Evolutionary conservation across 192 early-diverging fungal species (phyloP), one percentile per base, ranked within the genome.

Genomic region (Podila clonocystis): DNA sequence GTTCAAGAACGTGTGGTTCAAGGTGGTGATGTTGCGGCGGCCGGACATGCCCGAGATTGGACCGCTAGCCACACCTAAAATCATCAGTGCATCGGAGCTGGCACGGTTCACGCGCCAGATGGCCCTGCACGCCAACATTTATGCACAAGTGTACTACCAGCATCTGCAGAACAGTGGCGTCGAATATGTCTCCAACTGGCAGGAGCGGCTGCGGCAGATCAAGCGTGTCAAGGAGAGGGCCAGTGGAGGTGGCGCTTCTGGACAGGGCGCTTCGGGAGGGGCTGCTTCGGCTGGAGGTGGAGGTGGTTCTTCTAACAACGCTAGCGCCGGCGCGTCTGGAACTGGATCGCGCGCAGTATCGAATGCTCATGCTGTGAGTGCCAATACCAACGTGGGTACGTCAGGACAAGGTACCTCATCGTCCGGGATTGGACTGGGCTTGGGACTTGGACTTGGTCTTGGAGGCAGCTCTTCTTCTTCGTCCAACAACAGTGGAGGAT

Each of bases 121-220:
- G 19, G 94, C 95, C 0, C 86, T 97, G 31, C 95, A 98, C 75
- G 93, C 93, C 30, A 96, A 96, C 62, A 92, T 97, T 62, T 92
- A 97, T 77, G 92, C 96, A 41, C 93, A 98, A 68, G 91, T 97
- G 9, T 97, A 93, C 64, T 82, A 86, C 26, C 90, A 91, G 72
- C 91, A 87, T 70, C 86, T 89, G n/a, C 87, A 86, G 45, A 85
- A 73, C 38, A 87, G 90, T 57, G 41, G 41, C 15, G 87, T 84
- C 5, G 92, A 93, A 68, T 96, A 94, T 82, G 89, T 93, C n/a
- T 94, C 94, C 29, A 96, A 96, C 69, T 96, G 94, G 90, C 85
- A 90, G 49, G 94, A 95, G 63, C 88, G 98, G n/a, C 72, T 99
- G 73, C 88, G 92, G 55, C 95, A 96, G 69, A 97, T 99, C 82